Conservation (phyloP, 2,329 filamentous ascomycete genomes). For the Akanthomyces muscarius region DNA sequence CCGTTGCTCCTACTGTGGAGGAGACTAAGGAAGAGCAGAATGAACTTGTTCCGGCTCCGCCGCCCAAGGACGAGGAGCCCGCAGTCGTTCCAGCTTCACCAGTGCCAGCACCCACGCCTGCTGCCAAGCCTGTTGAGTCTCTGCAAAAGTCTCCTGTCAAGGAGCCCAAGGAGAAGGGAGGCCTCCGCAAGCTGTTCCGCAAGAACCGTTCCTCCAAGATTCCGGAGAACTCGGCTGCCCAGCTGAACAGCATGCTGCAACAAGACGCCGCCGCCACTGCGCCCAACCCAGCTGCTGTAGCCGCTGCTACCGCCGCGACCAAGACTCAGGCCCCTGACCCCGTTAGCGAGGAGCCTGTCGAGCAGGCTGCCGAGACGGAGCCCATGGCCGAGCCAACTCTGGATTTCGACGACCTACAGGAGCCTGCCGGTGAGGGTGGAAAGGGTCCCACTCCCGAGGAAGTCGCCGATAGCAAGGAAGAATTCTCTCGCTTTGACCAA, state of each 20-base stretch:
- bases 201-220: slow-evolving; percentile 58
- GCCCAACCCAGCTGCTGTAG: background rate
- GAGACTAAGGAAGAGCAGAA: background rate
- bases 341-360: slow-evolving; percentile 13
- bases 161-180: slow-evolving; percentile 43
- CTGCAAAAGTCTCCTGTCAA: slow-evolving; percentile 18
- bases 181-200: slow-evolving; percentile 63
- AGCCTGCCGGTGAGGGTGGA: slow-evolving; percentile 33
- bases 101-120: slow-evolving; percentile 28
- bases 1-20: background rate
- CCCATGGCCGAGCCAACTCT: slow-evolving; percentile 11
- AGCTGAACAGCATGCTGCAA: slow-evolving; percentile 49
- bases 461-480: slow-evolving; percentile 54
- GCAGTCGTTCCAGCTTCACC: slow-evolving; percentile 29
- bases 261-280: slow-evolving; percentile 26
- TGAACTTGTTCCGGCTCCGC: slow-evolving; percentile 18
- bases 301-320: slow-evolving; percentile 19
- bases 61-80: slow-evolving; percentile 24
- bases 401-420: background rate
- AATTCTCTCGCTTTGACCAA: slow-evolving; percentile 74
- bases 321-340: slow-evolving; percentile 23
- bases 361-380: background rate
- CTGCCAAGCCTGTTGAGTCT: slow-evolving; percentile 13
- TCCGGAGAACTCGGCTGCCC: slow-evolving; percentile 49
- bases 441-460: slow-evolving; percentile 60